Percentiles rank a stretch among this genome's conserved stretches.
phyloP scores from a whole-genome alignment of 192 early-diverging fungal species.

The Jimgerdemannia flammicorona region DNA sequence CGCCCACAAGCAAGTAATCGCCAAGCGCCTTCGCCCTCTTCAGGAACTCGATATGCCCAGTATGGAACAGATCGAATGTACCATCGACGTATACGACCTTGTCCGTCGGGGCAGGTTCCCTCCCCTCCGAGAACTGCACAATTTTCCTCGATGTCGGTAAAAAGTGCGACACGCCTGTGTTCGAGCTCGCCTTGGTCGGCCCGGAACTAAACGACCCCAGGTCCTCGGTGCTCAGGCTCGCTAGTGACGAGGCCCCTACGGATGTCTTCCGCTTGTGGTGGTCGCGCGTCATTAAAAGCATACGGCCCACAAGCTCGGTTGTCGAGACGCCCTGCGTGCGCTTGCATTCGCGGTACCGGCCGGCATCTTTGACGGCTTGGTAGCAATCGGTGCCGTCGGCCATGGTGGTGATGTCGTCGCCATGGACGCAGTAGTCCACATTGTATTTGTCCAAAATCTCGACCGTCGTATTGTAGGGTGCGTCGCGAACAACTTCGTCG shows the following conservation, averaged over 20 bases:
- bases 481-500: constrained; percentile 87
- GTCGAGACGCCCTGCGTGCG: constrained; percentile 96
- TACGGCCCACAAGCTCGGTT: constrained; percentile 93
- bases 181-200: constrained; percentile 28
- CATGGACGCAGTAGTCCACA: constrained; percentile 95
- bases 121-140: constrained; percentile 85
- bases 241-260: constrained; percentile 38
- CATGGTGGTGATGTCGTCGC: constrained; percentile 96
- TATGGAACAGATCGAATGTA: constrained; percentile 94
- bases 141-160: constrained; percentile 84
- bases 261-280: constrained; percentile 71
- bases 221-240: constrained; percentile 56
- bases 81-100: constrained; percentile 94
- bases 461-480: constrained; percentile 88
- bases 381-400: constrained; percentile 98
- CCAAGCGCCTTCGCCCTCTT: constrained; percentile 80
- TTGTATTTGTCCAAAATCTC: constrained; percentile 83
- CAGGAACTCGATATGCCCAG: constrained; percentile 90
- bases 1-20: constrained; percentile 89
- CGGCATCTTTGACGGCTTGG: constrained; percentile 91
- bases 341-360: constrained; percentile 93
- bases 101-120: constrained; percentile 72
- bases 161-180: constrained; percentile 77
- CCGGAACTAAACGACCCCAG: constrained; percentile 53
- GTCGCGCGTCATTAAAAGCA: constrained; percentile 88